These are phyloP conservation scores for Trichoderma atrobrunneum DNA, from an alignment of 2,329 filamentous ascomycete species.

Conservation along the genomic window DNA sequence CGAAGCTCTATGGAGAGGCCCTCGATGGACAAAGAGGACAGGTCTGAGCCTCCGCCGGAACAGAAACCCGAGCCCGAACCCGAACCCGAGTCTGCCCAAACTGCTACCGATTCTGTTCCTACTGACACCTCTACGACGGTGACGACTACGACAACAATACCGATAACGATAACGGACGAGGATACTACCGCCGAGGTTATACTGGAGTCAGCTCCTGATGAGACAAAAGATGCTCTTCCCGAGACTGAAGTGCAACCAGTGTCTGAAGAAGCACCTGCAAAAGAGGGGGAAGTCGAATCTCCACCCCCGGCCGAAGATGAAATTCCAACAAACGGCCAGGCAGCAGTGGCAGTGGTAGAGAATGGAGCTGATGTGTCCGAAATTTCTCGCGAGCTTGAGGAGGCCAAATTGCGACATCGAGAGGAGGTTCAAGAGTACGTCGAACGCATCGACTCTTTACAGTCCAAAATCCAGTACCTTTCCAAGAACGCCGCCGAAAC, in stretches of 20 bases:
- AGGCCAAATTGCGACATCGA: conserved; percentile 50
- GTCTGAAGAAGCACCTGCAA: background rate
- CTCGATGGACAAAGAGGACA: conserved; percentile 27
- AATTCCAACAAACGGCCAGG: background rate
- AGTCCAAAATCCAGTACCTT: conserved; percentile 86
- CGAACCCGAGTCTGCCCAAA: conserved; percentile 4
- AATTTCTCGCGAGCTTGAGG: conserved; percentile 25
- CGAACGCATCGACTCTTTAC: conserved; percentile 87
- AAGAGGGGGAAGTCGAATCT: background rate
- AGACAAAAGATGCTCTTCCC: background rate
- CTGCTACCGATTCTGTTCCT: background rate
- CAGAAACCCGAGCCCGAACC: conserved; percentile 16
- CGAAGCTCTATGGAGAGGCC: conserved; percentile 30
- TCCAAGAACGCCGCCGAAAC: conserved; percentile 74
- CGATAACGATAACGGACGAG: background rate
- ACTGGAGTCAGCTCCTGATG: background rate
- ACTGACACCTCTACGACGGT: background rate
- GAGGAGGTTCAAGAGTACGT: conserved; percentile 81
- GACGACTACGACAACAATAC: background rate
- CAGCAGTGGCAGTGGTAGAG: background rate
- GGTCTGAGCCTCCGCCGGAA: conserved; percentile 20
- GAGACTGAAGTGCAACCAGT: background rate
- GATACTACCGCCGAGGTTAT: background rate
- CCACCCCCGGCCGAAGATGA: background rate
- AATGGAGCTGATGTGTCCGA: conserved; percentile 10